Evolutionary conservation across 768 basidiomycete genomes (phyloP).

Genomic region (Imleria badia): DNA sequence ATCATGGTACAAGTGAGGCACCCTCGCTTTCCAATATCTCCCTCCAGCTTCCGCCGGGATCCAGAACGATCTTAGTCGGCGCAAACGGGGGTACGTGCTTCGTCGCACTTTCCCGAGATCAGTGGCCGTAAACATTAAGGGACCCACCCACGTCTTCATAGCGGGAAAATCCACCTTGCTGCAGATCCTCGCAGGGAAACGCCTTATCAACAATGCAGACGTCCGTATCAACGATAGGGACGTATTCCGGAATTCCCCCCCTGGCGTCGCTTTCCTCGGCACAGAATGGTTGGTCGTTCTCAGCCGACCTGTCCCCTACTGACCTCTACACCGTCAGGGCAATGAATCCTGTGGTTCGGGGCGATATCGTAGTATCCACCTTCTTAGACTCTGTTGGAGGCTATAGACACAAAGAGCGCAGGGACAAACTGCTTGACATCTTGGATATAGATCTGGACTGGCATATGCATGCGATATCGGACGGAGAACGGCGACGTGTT

Average conservation of each 20-base stretch:
- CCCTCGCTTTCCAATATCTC: slow-evolving; percentile 65
- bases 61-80: slow-evolving; percentile 84
- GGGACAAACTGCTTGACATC: slow-evolving; percentile 85
- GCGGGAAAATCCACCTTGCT: slow-evolving; percentile 96
- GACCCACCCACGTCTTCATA: slow-evolving; percentile 25
- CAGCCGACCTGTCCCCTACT: neutral
- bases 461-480: slow-evolving; percentile 95
- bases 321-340: slow-evolving; percentile 55
- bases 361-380: slow-evolving; percentile 88
- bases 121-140: neutral
- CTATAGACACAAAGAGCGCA: slow-evolving; percentile 85
- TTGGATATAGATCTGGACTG: slow-evolving; percentile 94
- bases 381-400: slow-evolving; percentile 99
- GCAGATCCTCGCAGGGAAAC: slow-evolving; percentile 91
- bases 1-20: slow-evolving; percentile 41
- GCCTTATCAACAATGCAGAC: slow-evolving; percentile 62
- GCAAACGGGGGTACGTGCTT: slow-evolving; percentile 82
- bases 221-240: slow-evolving; percentile 77
- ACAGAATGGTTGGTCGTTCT: slow-evolving; percentile 78
- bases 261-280: slow-evolving; percentile 82
- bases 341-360: slow-evolving; percentile 93
- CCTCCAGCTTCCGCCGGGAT: slow-evolving; percentile 68
- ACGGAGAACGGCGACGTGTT: slow-evolving; percentile 90
- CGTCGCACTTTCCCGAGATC: neutral
- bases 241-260: slow-evolving; percentile 85